These are phyloP conservation scores for Ascochyta koolunga DNA, from an alignment of 2,329 filamentous ascomycete genomes.

Conservation along the genomic window DNA sequence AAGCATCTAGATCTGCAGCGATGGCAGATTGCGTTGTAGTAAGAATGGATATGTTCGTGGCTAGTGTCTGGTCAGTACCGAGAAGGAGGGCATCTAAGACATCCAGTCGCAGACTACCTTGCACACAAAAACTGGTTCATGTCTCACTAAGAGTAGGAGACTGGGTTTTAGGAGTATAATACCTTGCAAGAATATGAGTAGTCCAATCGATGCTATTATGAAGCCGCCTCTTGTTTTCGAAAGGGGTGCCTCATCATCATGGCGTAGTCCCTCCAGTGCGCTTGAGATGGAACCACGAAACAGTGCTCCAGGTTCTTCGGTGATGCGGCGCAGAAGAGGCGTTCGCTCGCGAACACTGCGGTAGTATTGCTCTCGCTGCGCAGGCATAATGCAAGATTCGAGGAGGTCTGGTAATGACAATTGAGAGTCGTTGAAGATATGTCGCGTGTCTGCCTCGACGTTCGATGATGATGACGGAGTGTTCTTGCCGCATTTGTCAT, in stretches of 20 bases:
- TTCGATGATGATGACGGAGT: slow-evolving; percentile 10
- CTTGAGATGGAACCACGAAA: slow-evolving; percentile 32
- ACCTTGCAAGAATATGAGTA: slow-evolving; percentile 67
- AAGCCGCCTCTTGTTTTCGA: slow-evolving; percentile 40
- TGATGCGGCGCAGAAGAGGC: slow-evolving; percentile 12
- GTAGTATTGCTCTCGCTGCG: slow-evolving; percentile 13
- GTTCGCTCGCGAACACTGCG: slow-evolving; percentile 16
- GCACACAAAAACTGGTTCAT: background rate
- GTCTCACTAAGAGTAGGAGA: background rate
- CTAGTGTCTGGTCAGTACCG: slow-evolving; percentile 41
- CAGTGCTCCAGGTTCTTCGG: slow-evolving; percentile 37
- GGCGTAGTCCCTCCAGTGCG: slow-evolving; percentile 25
- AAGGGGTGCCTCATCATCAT: slow-evolving; percentile 29
- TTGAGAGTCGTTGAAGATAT: slow-evolving; percentile 17
- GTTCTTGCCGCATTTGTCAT: slow-evolving; percentile 3
- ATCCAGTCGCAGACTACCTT: slow-evolving; percentile 21
- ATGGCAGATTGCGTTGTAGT: slow-evolving; percentile 81
- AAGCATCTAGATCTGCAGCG: slow-evolving; percentile 75
- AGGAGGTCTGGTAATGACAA: background rate
- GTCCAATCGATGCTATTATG: slow-evolving; percentile 61
- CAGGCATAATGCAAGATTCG: slow-evolving; percentile 5
- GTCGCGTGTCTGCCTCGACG: slow-evolving; percentile 8
- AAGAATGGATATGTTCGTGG: slow-evolving; percentile 78
- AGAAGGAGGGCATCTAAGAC: slow-evolving; percentile 33
- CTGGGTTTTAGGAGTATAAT: slow-evolving; percentile 17